Evolutionary conservation across 192 early-diverging fungal species (phyloP).

Genomic region (Backusella luteola): DNA sequence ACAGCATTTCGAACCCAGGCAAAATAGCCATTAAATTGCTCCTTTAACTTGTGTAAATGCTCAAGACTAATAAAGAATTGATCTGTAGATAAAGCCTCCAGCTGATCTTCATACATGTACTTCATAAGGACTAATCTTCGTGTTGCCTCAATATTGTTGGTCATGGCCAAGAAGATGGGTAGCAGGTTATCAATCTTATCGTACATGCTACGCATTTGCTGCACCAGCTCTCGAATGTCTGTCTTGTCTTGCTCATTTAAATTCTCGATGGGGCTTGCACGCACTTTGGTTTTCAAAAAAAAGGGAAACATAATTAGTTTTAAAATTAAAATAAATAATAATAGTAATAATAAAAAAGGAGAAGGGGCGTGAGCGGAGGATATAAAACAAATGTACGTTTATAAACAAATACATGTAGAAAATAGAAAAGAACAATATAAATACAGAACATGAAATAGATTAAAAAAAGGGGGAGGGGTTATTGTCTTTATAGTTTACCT

Average conservation of each 20-base stretch:
- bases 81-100: constrained; percentile 40
- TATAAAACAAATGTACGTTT: not conserved
- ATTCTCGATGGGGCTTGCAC: constrained; percentile 27
- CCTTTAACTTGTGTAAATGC: constrained; percentile 43
- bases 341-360: not conserved
- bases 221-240: constrained; percentile 38
- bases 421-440: not conserved
- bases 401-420: not conserved
- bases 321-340: too few species aligned
- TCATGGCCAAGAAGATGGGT: constrained; percentile 48
- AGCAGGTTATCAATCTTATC: constrained; percentile 48
- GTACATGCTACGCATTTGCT: constrained; percentile 41
- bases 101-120: constrained; percentile 52
- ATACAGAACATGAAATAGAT: not conserved
- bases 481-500: constrained; percentile 24
- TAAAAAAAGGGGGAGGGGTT: not conserved
- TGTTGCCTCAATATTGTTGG: constrained; percentile 44
- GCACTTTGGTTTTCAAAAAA: constrained; percentile 18
- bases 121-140: constrained; percentile 49
- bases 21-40: constrained; percentile 48
- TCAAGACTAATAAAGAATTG: constrained; percentile 45
- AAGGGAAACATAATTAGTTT: not conserved
- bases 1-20: constrained; percentile 41
- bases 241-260: constrained; percentile 45
- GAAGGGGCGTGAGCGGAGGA: not conserved